Evolutionary conservation across 805 yeast genomes (phyloP), one percentile per base, ranked within the genome.

Genomic region (Ogataea ramenticola): DNA sequence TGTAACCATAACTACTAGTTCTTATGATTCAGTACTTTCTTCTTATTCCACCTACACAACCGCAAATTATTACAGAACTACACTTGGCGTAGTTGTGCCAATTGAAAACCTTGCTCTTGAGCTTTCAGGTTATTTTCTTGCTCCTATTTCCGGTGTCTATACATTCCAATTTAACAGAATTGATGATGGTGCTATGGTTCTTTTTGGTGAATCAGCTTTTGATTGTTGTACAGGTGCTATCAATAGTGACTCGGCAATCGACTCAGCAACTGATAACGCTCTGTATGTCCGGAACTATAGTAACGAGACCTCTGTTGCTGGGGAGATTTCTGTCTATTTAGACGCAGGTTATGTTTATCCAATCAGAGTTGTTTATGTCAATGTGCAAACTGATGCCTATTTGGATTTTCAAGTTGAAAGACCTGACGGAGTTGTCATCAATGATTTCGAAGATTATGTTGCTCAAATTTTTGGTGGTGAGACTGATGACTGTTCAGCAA

Each of bases 171-270:
- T 62, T 16, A 31, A 37, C 7, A 33, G 34, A 11, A 54, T 57
- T 21, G 70, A 65, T 53, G 69, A 66, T 49, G 49, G 54, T 19
- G 62, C 52, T 17, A 58, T 57, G 50, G 61, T 68, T 37, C 55
- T 52, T 39, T 46, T 60, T 42, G 66, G 66, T 36, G 58, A 58
- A 10, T 56, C 52, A 43, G 63, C 64, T 9, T 58, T 67, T 21
- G 57, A 56, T 26, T 70, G 75, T 51, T 61, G 70, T 52, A 47
- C 55, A 10, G 15, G 26, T 4, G n/a, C 27, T 14, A 19, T 32
- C 10, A 43, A 41, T n/a, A 22, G 36, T 9, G 47, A 46, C 31
- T 26, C 26, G n/a, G 40, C 46, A 11, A 40, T 39, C 14, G 22
- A 32, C 3, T 43, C 46, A 6, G 37, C 48, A 15, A 35, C n/a